Conservation (phyloP, 2,329 filamentous ascomycete species). For the Trichoderma breve region DNA sequence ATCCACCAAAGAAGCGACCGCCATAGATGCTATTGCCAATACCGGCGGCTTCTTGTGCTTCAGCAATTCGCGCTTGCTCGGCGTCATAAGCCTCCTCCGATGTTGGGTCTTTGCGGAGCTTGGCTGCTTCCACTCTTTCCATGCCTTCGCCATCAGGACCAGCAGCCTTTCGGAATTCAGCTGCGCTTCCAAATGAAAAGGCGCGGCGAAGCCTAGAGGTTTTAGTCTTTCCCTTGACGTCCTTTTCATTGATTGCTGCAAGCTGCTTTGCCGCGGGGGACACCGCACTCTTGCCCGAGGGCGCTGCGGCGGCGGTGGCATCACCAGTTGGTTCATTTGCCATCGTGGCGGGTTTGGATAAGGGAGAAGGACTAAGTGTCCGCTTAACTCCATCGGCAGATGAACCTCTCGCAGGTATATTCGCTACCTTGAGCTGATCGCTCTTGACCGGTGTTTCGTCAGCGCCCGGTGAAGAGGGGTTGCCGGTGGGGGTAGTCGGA, state of each 20-base stretch:
- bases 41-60: constrained; percentile 87
- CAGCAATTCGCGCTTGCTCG: constrained; percentile 87
- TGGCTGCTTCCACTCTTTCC: constrained; percentile 43
- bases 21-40: constrained; percentile 93
- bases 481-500: constrained; percentile 50
- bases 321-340: constrained; percentile 50
- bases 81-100: constrained; percentile 69
- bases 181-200: constrained; percentile 94
- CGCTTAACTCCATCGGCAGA: constrained; percentile 66
- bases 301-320: constrained; percentile 31
- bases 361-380: constrained; percentile 65
- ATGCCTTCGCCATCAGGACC: constrained; percentile 54
- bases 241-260: constrained; percentile 81
- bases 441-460: constrained; percentile 49
- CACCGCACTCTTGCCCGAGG: constrained; percentile 40
- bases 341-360: constrained; percentile 69
- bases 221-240: constrained; percentile 75
- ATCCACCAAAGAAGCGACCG: constrained; percentile 80
- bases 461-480: constrained; percentile 50
- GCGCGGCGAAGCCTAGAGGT: constrained; percentile 82
- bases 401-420: constrained; percentile 60
- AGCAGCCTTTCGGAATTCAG: constrained; percentile 77
- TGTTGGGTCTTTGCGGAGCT: constrained; percentile 64
- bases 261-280: constrained; percentile 83
- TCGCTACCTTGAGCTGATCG: constrained; percentile 55